These are phyloP conservation scores for Corymbia citriodora DNA, from an alignment of 441 rosid genomes.

Conservation along the genomic window DNA sequence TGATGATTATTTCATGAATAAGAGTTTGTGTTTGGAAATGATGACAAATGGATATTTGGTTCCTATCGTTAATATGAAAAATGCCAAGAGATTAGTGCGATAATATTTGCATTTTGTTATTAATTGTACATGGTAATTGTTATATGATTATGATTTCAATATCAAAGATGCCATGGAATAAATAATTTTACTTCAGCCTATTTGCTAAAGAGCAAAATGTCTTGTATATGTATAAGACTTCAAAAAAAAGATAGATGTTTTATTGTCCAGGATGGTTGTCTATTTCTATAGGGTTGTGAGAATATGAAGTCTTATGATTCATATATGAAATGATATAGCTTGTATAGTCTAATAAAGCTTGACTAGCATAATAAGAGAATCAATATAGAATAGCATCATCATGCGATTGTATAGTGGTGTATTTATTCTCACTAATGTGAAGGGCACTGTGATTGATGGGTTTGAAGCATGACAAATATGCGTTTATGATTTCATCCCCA, in stretches of 20 bases:
- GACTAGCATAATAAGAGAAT: neutral
- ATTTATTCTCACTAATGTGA: neutral
- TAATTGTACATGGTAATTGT: neutral
- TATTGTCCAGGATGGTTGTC: neutral
- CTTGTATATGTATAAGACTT: neutral
- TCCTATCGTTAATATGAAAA: neutral
- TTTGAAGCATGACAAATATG: neutral
- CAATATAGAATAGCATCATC: neutral
- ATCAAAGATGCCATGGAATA: neutral
- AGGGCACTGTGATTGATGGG: neutral
- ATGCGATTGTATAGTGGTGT: neutral
- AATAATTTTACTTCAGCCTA: neutral
- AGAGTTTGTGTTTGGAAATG: neutral
- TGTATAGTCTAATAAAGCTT: neutral
- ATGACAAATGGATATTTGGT: neutral
- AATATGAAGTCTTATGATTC: neutral
- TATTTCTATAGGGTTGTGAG: neutral
- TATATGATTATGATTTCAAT: neutral
- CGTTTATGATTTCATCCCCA: neutral
- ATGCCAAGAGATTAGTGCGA: neutral
- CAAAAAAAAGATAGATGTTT: neutral
- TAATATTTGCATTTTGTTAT: neutral
- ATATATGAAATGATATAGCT: neutral
- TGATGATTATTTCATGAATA: neutral
- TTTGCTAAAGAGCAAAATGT: neutral